These are phyloP conservation scores for Russula dissimulans DNA, from an alignment of 768 basidiomycete species.

Conservation along the genomic window DNA sequence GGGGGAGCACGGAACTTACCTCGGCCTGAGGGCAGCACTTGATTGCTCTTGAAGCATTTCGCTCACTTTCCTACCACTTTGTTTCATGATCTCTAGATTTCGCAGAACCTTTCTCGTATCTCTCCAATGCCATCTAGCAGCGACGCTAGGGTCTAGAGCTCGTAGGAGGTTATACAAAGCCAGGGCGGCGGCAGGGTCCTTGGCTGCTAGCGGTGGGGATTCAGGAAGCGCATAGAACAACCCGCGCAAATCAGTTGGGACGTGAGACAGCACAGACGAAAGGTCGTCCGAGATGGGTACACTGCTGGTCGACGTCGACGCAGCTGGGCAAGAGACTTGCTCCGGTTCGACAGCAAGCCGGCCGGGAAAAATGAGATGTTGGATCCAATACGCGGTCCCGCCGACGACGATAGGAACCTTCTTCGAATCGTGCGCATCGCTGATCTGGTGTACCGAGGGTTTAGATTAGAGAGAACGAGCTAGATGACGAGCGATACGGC, in stretches of 20 bases:
- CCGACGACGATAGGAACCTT: slow-evolving; percentile 87
- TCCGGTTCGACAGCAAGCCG: slow-evolving; percentile 37
- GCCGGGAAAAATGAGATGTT: slow-evolving; percentile 87
- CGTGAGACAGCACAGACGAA: slow-evolving; percentile 31
- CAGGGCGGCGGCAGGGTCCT: slow-evolving; percentile 48
- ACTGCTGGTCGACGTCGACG: slow-evolving; percentile 7
- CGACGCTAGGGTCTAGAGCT: slow-evolving; percentile 62
- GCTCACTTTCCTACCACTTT: slow-evolving; percentile 54
- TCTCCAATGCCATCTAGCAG: slow-evolving; percentile 89
- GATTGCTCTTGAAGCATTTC: slow-evolving; percentile 62
- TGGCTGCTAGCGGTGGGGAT: slow-evolving; percentile 46
- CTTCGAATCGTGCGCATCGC: slow-evolving; percentile 52
- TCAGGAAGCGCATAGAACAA: slow-evolving; percentile 53
- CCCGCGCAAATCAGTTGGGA: slow-evolving; percentile 38
- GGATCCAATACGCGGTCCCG: slow-evolving; percentile 96
- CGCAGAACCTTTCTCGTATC: slow-evolving; percentile 87
- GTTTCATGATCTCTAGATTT: slow-evolving; percentile 67
- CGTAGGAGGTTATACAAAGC: slow-evolving; percentile 58
- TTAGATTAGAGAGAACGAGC: neutral
- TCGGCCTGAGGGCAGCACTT: slow-evolving; percentile 34
- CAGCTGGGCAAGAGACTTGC: neutral
- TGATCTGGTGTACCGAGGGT: slow-evolving; percentile 43
- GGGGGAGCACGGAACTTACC: slow-evolving; percentile 30
- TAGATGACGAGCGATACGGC: slow-evolving; percentile 23
- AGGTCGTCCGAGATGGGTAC: slow-evolving; percentile 25